phyloP scores from a whole-genome alignment of 768 basidiomycete genomes.

The Russula foetens region DNA sequence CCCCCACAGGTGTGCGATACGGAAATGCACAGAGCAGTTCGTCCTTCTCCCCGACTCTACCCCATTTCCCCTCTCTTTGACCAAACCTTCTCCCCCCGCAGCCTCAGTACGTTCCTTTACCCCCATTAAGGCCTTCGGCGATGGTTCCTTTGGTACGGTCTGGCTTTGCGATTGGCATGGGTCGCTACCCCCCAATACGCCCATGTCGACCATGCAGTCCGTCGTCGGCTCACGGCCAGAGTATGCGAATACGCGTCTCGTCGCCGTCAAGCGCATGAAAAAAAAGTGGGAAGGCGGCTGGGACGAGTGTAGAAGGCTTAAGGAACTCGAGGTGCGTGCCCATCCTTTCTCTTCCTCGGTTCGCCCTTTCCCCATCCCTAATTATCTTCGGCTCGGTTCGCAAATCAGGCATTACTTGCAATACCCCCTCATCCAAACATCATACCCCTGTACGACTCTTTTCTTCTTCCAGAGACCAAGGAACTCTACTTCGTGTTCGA shows the following conservation, averaged over 20 bases:
- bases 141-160: constrained; percentile 97
- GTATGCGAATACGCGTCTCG: constrained; percentile 89
- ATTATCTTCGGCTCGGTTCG: neutral
- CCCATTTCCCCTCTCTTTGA: neutral
- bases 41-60: neutral
- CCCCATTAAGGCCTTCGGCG: constrained; percentile 92
- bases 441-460: constrained; percentile 98
- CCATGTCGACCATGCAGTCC: constrained; percentile 92
- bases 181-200: constrained; percentile 83
- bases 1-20: constrained; percentile 60
- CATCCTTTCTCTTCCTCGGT: constrained; percentile 6
- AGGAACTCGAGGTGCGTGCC: constrained; percentile 85
- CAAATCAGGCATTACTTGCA: constrained; percentile 74
- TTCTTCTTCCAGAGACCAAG: constrained; percentile 90
- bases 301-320: constrained; percentile 92
- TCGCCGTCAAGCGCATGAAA: constrained; percentile 98
- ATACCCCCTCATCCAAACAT: constrained; percentile 96
- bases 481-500: constrained; percentile 99
- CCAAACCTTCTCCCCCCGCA: constrained; percentile 26
- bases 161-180: constrained; percentile 99
- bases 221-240: constrained; percentile 88
- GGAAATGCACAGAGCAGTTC: constrained; percentile 36
- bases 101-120: constrained; percentile 86
- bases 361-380: constrained; percentile 18
- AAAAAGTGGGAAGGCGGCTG: constrained; percentile 96